These are phyloP conservation scores for Alternaria brassicicola DNA, from an alignment of 2,329 filamentous ascomycete genomes.

Conservation along the genomic window DNA sequence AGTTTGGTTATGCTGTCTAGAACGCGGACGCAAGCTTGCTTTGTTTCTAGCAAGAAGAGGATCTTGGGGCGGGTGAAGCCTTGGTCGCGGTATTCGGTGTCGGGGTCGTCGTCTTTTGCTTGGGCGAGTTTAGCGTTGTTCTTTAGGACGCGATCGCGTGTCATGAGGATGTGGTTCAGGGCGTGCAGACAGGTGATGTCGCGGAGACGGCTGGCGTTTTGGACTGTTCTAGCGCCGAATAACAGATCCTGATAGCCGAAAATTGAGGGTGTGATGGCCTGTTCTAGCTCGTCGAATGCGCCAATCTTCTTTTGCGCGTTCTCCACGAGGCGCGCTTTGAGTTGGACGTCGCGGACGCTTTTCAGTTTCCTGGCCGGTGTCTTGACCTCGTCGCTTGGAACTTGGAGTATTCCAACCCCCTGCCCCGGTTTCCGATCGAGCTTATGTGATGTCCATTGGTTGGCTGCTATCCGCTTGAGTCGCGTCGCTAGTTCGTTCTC, in stretches of 20 bases:
- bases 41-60: conserved; percentile 85
- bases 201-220: conserved; percentile 72
- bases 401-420: conserved; percentile 31
- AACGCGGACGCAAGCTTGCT: conserved; percentile 80
- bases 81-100: conserved; percentile 81
- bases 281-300: conserved; percentile 66
- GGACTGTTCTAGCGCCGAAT: conserved; percentile 72
- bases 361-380: conserved; percentile 26
- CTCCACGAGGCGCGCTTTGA: conserved; percentile 42
- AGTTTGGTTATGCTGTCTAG: conserved; percentile 78
- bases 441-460: conserved; percentile 57
- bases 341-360: conserved; percentile 34
- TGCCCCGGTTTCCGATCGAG: conserved; percentile 34
- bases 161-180: conserved; percentile 92
- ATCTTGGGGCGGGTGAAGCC: conserved; percentile 95
- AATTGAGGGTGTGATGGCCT: conserved; percentile 70
- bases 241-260: conserved; percentile 85
- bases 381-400: conserved; percentile 28
- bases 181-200: conserved; percentile 80
- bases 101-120: conserved; percentile 65
- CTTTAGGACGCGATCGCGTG: conserved; percentile 87
- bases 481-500: conserved; percentile 63
- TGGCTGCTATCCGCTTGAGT: conserved; percentile 54
- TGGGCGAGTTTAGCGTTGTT: conserved; percentile 82
- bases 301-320: conserved; percentile 42